Conservation (phyloP, 371 early-diverging fungal species). For the Catenaria anguillulae region DNA sequence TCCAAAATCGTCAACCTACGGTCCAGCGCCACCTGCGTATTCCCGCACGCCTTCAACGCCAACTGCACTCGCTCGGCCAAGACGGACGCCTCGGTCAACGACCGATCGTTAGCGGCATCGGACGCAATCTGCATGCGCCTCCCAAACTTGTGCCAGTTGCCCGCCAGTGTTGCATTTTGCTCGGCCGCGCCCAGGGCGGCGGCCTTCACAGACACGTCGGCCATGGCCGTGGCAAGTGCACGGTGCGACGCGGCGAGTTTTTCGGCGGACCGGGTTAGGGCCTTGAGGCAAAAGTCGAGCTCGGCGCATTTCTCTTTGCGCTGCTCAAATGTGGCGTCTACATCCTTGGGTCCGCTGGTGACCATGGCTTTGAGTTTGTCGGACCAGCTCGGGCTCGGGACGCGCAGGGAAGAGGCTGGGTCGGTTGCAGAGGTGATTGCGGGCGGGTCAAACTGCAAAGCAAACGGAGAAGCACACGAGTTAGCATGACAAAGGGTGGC, state of each 20-base stretch:
- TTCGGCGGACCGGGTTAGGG: neutral
- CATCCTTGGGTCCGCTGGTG: neutral
- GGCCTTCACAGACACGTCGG: neutral
- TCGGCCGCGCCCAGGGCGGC: neutral
- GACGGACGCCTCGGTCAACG: neutral
- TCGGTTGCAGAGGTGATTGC: neutral
- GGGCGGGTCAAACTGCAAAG: neutral
- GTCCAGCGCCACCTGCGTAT: constrained; percentile 2
- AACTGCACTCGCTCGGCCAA: neutral
- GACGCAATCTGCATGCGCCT: neutral
- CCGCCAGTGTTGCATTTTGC: neutral
- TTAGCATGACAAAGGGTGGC: no score
- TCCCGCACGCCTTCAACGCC: no score
- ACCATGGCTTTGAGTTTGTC: neutral
- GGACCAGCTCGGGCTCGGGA: neutral
- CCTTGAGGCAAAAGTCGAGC: neutral
- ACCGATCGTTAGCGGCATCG: neutral
- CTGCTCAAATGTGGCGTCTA: neutral
- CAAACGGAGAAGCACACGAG: neutral
- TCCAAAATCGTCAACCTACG: neutral
- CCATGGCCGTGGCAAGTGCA: neutral
- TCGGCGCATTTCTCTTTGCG: neutral
- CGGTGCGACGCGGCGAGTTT: neutral
- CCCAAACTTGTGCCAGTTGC: neutral
- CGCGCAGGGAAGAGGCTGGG: neutral